Conservation (phyloP, 2,329 filamentous ascomycete genomes). For the Cercospora sesami region DNA sequence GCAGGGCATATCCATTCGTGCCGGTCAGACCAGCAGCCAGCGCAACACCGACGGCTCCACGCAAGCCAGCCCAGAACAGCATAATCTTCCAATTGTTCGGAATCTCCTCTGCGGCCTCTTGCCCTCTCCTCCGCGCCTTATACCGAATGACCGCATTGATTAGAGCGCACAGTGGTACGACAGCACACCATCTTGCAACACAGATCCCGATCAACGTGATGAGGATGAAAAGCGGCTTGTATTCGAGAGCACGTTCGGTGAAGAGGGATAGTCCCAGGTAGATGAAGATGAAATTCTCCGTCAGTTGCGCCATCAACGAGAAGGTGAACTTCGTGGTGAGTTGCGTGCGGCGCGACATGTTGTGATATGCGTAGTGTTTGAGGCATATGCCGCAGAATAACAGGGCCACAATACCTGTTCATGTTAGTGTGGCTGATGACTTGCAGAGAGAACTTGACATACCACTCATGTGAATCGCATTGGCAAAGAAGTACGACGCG, state of each 20-base stretch:
- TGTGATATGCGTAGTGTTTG: conserved; percentile 99
- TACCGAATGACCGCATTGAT: conserved; percentile 95
- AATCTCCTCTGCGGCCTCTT: conserved; percentile 78
- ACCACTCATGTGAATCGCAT: conserved; percentile 95
- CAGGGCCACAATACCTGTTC: conserved; percentile 84
- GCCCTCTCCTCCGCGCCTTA: conserved; percentile 72
- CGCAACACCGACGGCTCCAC: conserved; percentile 92
- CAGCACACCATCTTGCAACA: conserved; percentile 85
- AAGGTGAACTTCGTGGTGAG: conserved; percentile 98
- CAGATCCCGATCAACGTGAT: conserved; percentile 91
- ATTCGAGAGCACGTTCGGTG: conserved; percentile 82
- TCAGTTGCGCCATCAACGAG: conserved; percentile 88
- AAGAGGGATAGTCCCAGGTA: conserved; percentile 94
- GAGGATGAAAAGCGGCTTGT: conserved; percentile 93
- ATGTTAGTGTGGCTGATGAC: conserved; percentile 10
- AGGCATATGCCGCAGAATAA: conserved; percentile 97
- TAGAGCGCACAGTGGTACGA: conserved; percentile 83
- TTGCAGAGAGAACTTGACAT: conserved; percentile 40
- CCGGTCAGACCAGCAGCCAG: conserved; percentile 85
- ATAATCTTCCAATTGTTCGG: conserved; percentile 97
- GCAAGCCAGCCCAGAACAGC: conserved; percentile 98
- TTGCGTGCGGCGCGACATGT: conserved; percentile 97
- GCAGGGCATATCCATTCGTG: conserved; percentile 68
- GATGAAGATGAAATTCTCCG: conserved; percentile 99
- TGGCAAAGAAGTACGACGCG: conserved; percentile 96